These are phyloP conservation scores for Diaporthe sp. DNA, from an alignment of 2,329 filamentous ascomycete species.

Conservation along the genomic window DNA sequence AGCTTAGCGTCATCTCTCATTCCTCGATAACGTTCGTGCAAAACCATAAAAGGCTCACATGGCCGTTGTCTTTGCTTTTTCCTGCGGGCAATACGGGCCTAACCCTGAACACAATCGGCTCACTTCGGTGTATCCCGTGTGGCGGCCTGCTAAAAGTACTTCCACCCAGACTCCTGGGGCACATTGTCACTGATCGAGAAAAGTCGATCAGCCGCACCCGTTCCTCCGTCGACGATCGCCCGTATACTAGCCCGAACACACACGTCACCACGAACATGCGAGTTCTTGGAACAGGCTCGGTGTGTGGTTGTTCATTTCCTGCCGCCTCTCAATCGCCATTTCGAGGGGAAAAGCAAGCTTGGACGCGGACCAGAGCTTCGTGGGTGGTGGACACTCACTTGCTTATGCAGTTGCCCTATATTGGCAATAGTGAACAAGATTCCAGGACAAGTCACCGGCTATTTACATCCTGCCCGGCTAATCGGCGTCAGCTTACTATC, in stretches of 20 bases:
- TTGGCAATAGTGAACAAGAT: conserved; percentile 19
- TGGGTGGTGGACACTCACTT: neutral
- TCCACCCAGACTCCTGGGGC: neutral
- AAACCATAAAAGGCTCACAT: conserved; percentile 28
- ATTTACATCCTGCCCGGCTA: neutral
- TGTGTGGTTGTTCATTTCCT: conserved; percentile 11
- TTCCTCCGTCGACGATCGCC: neutral
- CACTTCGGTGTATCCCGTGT: conserved; percentile 17
- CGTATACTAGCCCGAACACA: neutral
- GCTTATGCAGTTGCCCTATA: conserved; percentile 1
- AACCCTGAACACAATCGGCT: conserved; percentile 5
- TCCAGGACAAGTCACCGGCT: neutral
- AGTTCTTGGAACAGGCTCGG: neutral
- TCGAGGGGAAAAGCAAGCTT: neutral
- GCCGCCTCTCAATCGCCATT: conserved; percentile 4
- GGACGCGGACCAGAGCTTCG: neutral
- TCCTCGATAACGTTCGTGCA: conserved; percentile 13
- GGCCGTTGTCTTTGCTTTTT: conserved; percentile 23
- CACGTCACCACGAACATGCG: neutral
- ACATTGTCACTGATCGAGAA: neutral
- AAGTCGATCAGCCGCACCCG: conserved; percentile 19
- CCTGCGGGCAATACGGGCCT: too few relatives aligned
- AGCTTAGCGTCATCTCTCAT: conserved; percentile 16
- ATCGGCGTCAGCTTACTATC: conserved; percentile 1
- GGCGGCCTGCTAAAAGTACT: conserved; percentile 15